Evolutionary conservation across 169 alveolate species (phyloP).

Genomic region (Cryptosporidium andersoni): DNA sequence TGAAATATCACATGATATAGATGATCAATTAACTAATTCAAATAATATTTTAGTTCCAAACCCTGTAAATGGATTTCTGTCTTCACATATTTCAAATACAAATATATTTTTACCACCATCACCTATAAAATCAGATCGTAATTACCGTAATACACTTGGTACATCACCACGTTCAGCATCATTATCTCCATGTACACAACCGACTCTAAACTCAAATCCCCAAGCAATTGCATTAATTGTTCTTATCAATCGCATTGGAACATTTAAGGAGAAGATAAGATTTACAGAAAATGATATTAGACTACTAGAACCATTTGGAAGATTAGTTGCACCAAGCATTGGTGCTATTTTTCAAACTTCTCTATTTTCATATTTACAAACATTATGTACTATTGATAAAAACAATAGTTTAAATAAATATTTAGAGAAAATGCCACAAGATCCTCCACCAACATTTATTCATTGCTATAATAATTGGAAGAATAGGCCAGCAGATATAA

Average conservation of each 20-base stretch:
- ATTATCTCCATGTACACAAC: slow-evolving; percentile 61
- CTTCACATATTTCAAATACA: too few relatives aligned
- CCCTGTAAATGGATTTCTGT: neutral
- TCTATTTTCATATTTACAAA: slow-evolving; percentile 53
- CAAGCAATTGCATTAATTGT: slow-evolving; percentile 68
- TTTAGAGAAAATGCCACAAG: slow-evolving; percentile 68
- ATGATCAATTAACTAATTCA: slow-evolving; percentile 18
- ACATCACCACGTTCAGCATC: slow-evolving; percentile 37
- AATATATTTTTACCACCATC: slow-evolving; percentile 7
- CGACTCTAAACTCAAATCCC: neutral
- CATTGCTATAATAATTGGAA: slow-evolving; percentile 51
- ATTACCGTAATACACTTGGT: slow-evolving; percentile 9
- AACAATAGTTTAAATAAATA: slow-evolving; percentile 40
- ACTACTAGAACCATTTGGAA: slow-evolving; percentile 63
- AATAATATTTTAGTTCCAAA: slow-evolving; percentile 15
- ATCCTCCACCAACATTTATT: slow-evolving; percentile 44
- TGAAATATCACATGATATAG: slow-evolving; percentile 51
- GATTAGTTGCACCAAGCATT: slow-evolving; percentile 63
- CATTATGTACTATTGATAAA: slow-evolving; percentile 41
- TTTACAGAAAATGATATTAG: slow-evolving; percentile 65
- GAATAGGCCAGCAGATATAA: slow-evolving; percentile 58
- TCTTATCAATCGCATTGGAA: slow-evolving; percentile 47
- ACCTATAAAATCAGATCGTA: slow-evolving; percentile 47
- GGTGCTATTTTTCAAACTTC: slow-evolving; percentile 63
- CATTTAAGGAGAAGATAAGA: slow-evolving; percentile 47